These are phyloP conservation scores for Phyllosticta citribraziliensis DNA, from an alignment of 2,329 filamentous ascomycete genomes.

Conservation along the genomic window DNA sequence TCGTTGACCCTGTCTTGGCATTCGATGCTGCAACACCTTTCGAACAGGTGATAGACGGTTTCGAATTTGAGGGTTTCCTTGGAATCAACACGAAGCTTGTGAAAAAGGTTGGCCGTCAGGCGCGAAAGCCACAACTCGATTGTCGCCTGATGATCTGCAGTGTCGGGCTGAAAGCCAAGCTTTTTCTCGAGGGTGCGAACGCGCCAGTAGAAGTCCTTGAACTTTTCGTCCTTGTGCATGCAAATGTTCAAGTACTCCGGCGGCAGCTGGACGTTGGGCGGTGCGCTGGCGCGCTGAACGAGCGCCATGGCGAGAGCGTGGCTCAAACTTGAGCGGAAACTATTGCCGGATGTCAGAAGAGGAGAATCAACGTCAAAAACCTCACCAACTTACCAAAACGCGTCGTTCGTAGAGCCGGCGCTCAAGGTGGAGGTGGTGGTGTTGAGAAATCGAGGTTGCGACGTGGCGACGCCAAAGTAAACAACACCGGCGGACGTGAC, in stretches of 20 bases:
- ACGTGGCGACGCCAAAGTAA: no score
- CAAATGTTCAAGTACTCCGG: not conserved
- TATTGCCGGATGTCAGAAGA: not conserved
- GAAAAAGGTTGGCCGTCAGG: not conserved
- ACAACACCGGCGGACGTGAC: no score
- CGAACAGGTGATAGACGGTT: not conserved
- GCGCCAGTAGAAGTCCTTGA: not conserved
- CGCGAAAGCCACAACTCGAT: not conserved
- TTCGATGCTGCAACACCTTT: not conserved
- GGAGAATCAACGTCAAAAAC: not conserved
- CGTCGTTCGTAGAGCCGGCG: no score
- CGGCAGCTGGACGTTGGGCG: not conserved
- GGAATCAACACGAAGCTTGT: not conserved
- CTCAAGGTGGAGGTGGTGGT: no score
- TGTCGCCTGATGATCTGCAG: not conserved
- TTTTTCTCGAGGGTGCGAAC: not conserved
- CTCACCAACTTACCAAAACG: no score
- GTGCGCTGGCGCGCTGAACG: not conserved
- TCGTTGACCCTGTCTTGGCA: not conserved
- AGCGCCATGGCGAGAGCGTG: not conserved
- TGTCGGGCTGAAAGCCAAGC: not conserved
- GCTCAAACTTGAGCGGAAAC: not conserved
- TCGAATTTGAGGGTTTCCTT: not conserved
- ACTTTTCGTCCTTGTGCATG: not conserved
- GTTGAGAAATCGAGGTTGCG: no score